A percentile compares a stretch with the other conserved stretches of the same genome.
Conservation (phyloP, 2,329 filamentous ascomycete genomes). For the Aschersonia sp. region DNA sequence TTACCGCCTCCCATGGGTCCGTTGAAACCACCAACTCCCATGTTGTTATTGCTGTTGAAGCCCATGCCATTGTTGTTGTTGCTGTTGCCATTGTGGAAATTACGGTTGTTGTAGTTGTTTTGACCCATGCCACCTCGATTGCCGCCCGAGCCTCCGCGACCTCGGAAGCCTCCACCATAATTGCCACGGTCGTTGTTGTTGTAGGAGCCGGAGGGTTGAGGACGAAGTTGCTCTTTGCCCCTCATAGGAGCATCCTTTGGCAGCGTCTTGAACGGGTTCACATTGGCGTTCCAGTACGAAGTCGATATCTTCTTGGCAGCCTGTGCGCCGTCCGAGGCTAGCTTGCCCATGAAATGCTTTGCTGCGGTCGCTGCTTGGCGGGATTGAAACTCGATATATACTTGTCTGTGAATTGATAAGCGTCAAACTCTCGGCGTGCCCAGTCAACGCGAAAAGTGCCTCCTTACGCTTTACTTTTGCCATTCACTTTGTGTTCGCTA, state of each 20-base stretch:
- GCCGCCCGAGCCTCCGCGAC: slow-evolving; percentile 31
- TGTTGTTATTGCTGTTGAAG: slow-evolving; percentile 24
- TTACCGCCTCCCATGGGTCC: slow-evolving; percentile 37
- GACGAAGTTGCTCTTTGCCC: slow-evolving; percentile 48
- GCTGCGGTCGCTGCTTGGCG: slow-evolving; percentile 73
- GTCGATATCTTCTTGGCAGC: slow-evolving; percentile 55
- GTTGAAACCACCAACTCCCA: slow-evolving; percentile 30
- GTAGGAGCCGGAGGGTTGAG: slow-evolving; percentile 32
- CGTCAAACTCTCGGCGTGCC: neutral
- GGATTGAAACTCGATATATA: slow-evolving; percentile 72
- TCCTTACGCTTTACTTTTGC: slow-evolving; percentile 89
- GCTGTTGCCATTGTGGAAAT: slow-evolving; percentile 28
- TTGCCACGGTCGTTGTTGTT: slow-evolving; percentile 22
- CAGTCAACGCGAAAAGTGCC: too few relatives aligned
- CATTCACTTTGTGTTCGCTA: slow-evolving; percentile 97
- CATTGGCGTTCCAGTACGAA: slow-evolving; percentile 59
- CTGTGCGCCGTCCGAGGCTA: slow-evolving; percentile 34
- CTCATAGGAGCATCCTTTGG: slow-evolving; percentile 65
- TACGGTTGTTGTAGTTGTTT: slow-evolving; percentile 8
- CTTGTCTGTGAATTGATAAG: slow-evolving; percentile 36
- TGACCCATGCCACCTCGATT: slow-evolving; percentile 34
- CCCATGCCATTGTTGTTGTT: slow-evolving; percentile 29
- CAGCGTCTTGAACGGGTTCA: slow-evolving; percentile 81
- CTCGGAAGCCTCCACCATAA: slow-evolving; percentile 35
- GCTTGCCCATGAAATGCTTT: slow-evolving; percentile 65